Base-by-base conservation (phyloP, 2,329 filamentous ascomycete species). In the Penicillium sp. region DNA sequence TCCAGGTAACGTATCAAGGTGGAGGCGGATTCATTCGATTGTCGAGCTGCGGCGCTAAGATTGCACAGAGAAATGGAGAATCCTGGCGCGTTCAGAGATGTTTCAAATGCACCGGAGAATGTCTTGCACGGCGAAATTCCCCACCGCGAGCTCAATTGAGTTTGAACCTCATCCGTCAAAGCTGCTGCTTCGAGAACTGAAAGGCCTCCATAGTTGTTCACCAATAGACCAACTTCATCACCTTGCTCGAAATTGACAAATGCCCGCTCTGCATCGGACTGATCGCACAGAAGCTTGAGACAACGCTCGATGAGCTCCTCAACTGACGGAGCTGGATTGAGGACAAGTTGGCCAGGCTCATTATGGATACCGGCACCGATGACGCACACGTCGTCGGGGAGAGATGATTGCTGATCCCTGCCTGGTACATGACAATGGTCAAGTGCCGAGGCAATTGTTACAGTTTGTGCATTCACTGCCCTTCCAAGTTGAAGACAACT, bases 11-110 rank as follows among this genome's bases (percentile, higher is more conserved):
- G 46, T 40, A 54, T 54, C n/a, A 54, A 40, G 7, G 46, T 54
- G 29, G 52, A 29, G 11, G 49, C 46, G 25, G 45, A 33, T 20
- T 54, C 46, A 27, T 40, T 45, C 6, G 29, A 33, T 29, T 49
- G 46, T 5, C 26, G 29, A 18, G 52, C 46, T 26, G 47, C 47
- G 14, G 37, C 40, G 18, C 46, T 49, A 11, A 54, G 40, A 6
- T 54, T 54, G 52, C 47, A 54, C 12, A 54, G 41, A 4, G 52
- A 54, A 20, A 54, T 49, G 5, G 52, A 54, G 29, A 54, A 54
- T 18, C 52, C 52, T 5, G 52, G 52, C 15, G 52, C 52, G 12
- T 54, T 54, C 9, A 50, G 41, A n/a, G 46, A 54, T 14, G 41
- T 54, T 22, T 54, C 52, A 14, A 49, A 54, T 20, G 31, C 3